Conservation (phyloP, 345 rosid genomes). For the Euphorbia pulcherrima region DNA sequence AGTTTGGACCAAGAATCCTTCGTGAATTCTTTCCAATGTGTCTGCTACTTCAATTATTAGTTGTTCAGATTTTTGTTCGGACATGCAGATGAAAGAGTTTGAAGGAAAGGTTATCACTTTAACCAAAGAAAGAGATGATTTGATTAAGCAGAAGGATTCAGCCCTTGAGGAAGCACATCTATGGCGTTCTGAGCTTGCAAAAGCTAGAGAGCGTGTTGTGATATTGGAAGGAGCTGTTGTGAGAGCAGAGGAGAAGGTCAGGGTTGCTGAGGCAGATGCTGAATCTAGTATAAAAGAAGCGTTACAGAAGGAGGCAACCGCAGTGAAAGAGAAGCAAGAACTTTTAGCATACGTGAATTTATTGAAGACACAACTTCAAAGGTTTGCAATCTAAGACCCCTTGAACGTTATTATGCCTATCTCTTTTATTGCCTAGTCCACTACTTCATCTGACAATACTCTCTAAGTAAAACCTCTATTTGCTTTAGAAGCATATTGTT, state of each 20-base stretch:
- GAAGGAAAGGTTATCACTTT: slow-evolving; percentile 58
- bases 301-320: slow-evolving; percentile 62
- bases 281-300: slow-evolving; percentile 80
- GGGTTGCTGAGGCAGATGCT: slow-evolving; percentile 71
- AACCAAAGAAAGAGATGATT: slow-evolving; percentile 67
- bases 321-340: slow-evolving; percentile 81
- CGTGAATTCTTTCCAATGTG: background rate
- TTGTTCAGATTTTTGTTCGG: slow-evolving; percentile 18
- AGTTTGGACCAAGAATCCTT: background rate
- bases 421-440: background rate
- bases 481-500: background rate
- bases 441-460: background rate
- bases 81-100: slow-evolving; percentile 62
- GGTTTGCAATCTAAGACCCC: slow-evolving; percentile 40
- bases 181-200: slow-evolving; percentile 96
- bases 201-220: slow-evolving; percentile 89
- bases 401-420: background rate
- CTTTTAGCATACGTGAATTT: slow-evolving; percentile 76
- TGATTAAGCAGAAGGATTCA: slow-evolving; percentile 77
- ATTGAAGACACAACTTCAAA: slow-evolving; percentile 83
- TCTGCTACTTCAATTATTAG: slow-evolving; percentile 10
- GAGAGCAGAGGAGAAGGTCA: slow-evolving; percentile 88
- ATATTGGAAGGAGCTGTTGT: slow-evolving; percentile 88
- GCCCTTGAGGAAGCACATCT: slow-evolving; percentile 83
- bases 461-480: background rate